These are phyloP conservation scores for Microsporum ferrugineum DNA, from an alignment of 2,329 filamentous ascomycete species.

Conservation along the genomic window DNA sequence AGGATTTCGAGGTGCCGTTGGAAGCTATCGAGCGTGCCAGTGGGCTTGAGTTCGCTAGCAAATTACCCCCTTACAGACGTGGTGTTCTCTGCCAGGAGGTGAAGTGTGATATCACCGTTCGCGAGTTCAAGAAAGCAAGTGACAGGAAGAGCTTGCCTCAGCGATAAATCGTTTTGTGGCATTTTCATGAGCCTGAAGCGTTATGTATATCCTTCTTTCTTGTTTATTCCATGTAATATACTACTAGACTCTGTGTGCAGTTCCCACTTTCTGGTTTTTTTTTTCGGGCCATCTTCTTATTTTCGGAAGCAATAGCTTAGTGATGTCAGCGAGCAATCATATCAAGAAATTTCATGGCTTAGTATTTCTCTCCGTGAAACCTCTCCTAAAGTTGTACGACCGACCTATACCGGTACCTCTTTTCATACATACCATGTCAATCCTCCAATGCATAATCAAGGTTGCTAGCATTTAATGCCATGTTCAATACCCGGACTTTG, in stretches of 20 bases:
- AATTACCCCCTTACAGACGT: slow-evolving; percentile 61
- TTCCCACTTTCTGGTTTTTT: background rate
- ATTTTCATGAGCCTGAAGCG: background rate
- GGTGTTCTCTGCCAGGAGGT: slow-evolving; percentile 77
- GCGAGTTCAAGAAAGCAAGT: slow-evolving; percentile 54
- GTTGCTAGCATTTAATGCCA: background rate
- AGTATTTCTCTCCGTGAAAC: background rate
- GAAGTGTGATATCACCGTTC: slow-evolving; percentile 70
- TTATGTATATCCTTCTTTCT: background rate
- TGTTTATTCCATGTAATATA: background rate
- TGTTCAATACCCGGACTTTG: background rate
- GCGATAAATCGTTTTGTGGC: slow-evolving; percentile 1
- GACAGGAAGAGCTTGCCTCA: slow-evolving; percentile 37
- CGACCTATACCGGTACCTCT: background rate
- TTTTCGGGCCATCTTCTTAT: background rate
- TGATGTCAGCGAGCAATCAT: background rate
- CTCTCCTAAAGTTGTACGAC: background rate
- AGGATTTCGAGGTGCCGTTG: slow-evolving; percentile 88
- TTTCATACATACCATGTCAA: background rate
- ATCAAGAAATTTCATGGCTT: background rate
- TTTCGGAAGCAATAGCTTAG: background rate
- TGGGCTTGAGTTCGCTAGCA: slow-evolving; percentile 77
- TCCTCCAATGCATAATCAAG: background rate
- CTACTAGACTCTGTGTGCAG: background rate
- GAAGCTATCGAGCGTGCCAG: slow-evolving; percentile 87